Evolutionary conservation across 768 basidiomycete genomes (phyloP), one percentile per base, ranked within the genome.

Genomic region (Lentinus brumalis): DNA sequence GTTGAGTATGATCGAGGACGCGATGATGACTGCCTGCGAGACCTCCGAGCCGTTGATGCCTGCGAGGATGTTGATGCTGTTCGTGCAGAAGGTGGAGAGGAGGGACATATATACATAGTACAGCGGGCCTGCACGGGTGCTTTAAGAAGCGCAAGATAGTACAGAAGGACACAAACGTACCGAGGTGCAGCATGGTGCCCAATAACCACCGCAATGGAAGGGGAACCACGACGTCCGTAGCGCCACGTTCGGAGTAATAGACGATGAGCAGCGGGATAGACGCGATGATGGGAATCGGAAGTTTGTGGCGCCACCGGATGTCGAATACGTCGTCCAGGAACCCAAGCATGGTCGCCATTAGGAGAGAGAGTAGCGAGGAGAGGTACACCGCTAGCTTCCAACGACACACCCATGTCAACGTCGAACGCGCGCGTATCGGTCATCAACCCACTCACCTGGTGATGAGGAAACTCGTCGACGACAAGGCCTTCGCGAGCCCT

Each of bases 241-340:
- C 88, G 9, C 97, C 97, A 10, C 85, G 84, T 68, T 96, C 96
- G 2, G 97, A 94, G 73, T 92, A 96, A 75, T 98, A 99, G 9
- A 98, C 96, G 78, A 98, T 89, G 29, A 99, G 80, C 18, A 98
- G 83, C 2, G 97, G 97, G 15, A 99, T 91, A 21, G 92, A 92
- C 0, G 94, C 96, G 62, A 99, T 91, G 70, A 99, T 85, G 0
- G 97, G 97, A 56, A 99, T 96, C 0, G 97, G 97, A 12, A 99
- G 77, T 73, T 99, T 99, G 76, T 98, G 94, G 59, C 97, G 78
- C 97, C 97, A 99, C 16, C 97, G 87, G 66, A 99, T 98, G 72
- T 99, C 97, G 67, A 98, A 99, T 4, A 98, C 84, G 74, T 99
- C 97, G 69, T 99, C 97, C 47, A 98, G 79, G 71, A 99, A 96